Evolutionary conservation across 768 basidiomycete genomes (phyloP), one percentile per base, ranked within the genome.

Genomic region (Termitomyces sp.): DNA sequence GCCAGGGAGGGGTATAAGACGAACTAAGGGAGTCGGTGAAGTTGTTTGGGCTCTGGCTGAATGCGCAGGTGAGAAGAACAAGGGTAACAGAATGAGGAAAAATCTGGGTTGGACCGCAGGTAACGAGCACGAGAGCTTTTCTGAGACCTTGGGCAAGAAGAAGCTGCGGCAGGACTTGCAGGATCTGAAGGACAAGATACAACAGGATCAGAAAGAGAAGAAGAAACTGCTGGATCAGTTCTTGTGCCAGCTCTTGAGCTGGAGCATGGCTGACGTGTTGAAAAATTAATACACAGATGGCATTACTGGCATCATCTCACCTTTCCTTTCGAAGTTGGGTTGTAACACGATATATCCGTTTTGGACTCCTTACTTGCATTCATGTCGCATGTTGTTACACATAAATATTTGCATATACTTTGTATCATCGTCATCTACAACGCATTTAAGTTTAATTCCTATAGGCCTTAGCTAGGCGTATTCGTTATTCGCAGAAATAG

Each of bases 31-130:
- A 1, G 31, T 60, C 5, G 60, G 60, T 2, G 48, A 17, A 36
- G 52, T 56, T 8, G 54, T 60, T 31, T 60, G 60, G 53, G 38
- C 45, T 12, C 7, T 53, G 34, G 53, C 60, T 7, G 45, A 54
- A 12, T 25, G 14, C 8, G 14, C 8, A 3, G 10, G 2, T 4
- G 57, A 15, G 5, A 51, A 51, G 14, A 32, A 9, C 7, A 47
- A 31, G 25, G 50, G 10, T 29, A 11, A 10, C 10, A 20, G 15
- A 45, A 48, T 9, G 51, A 52, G 7, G 20, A 54, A 14, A 42
- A 15, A 43, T 3, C 1, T 36, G n/a, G 51, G 40, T 1, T 60
- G 59, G 59, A 47, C 25, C 1, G 34, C 37, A 12, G 42, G 51
- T 11, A 25, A n/a, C 2, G 15, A 31, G 34, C 40, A 43, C 7